phyloP scores from a whole-genome alignment of 371 early-diverging fungal species.

The Apophysomyces trapeziformis region DNA sequence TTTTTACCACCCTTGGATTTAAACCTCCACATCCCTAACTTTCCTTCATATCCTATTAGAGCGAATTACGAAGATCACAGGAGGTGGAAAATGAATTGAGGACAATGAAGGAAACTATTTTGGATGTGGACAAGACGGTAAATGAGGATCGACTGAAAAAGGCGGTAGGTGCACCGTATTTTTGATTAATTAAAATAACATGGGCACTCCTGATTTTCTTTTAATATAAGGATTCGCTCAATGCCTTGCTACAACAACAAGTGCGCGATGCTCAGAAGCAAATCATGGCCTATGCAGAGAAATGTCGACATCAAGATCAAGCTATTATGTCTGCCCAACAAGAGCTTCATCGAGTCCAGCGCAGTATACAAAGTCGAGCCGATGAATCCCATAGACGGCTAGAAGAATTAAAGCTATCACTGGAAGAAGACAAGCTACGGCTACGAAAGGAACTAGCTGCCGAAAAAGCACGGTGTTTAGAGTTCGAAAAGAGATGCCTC shows the following conservation, averaged over 20 bases:
- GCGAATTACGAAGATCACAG: slow-evolving; percentile 43
- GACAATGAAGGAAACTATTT: slow-evolving; percentile 30
- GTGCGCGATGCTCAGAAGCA: slow-evolving; percentile 27
- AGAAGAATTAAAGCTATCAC: slow-evolving; percentile 15
- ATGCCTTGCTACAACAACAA: slow-evolving; percentile 22
- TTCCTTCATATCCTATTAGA: slow-evolving; percentile 14
- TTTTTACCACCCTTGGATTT: slow-evolving; percentile 1
- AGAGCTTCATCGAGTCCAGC: slow-evolving; percentile 22
- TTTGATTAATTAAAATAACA: background rate
- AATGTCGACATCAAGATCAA: slow-evolving; percentile 32
- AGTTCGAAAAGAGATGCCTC: slow-evolving; percentile 23
- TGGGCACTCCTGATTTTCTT: background rate
- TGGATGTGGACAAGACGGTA: slow-evolving; percentile 24
- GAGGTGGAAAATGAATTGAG: slow-evolving; percentile 38
- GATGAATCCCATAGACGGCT: slow-evolving; percentile 9
- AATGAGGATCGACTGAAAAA: slow-evolving; percentile 20
- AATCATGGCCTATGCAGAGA: slow-evolving; percentile 27
- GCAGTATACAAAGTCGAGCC: slow-evolving; percentile 13
- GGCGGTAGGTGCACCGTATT: slow-evolving; percentile 13
- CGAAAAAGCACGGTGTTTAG: slow-evolving; percentile 23
- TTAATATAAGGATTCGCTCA: slow-evolving; percentile 22
- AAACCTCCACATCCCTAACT: background rate
- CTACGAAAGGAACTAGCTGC: slow-evolving; percentile 19
- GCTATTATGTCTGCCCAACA: slow-evolving; percentile 28
- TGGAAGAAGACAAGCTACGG: slow-evolving; percentile 20